Percentiles rank a stretch among this genome's conserved stretches.
These are phyloP conservation scores for Coemansia sp. DNA, from an alignment of 192 early-diverging fungal species.

Conservation along the genomic window DNA sequence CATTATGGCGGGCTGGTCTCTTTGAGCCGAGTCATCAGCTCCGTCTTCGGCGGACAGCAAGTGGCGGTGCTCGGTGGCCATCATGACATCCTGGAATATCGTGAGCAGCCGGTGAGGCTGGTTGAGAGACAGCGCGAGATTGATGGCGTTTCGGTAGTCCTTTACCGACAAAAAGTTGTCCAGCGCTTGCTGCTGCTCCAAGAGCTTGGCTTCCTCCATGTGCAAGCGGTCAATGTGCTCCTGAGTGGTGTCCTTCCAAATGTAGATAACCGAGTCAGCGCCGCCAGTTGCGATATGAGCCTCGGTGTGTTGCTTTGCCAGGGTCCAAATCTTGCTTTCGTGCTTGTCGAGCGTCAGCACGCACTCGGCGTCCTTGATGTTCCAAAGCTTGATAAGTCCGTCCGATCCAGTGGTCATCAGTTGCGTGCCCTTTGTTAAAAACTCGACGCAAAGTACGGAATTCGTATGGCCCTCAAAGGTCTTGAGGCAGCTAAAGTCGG, in stretches of 20 bases:
- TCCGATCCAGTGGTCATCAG: constrained; percentile 87
- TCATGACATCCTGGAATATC: constrained; percentile 69
- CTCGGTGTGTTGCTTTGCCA: constrained; percentile 73
- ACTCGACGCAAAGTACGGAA: constrained; percentile 84
- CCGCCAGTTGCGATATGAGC: constrained; percentile 82
- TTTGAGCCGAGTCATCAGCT: background rate
- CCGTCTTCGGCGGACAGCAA: constrained; percentile 9
- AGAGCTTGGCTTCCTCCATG: constrained; percentile 61
- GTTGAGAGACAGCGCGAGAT: constrained; percentile 84
- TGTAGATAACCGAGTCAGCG: constrained; percentile 84
- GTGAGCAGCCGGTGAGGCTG: constrained; percentile 84
- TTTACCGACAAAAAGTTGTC: constrained; percentile 82
- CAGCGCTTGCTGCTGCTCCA: constrained; percentile 91
- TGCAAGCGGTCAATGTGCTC: constrained; percentile 79
- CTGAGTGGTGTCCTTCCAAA: constrained; percentile 93
- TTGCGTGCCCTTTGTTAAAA: constrained; percentile 87
- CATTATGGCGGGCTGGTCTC: constrained; percentile 19
- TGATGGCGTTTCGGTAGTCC: constrained; percentile 92
- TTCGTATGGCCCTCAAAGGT: constrained; percentile 99
- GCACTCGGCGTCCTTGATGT: constrained; percentile 88
- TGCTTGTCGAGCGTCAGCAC: constrained; percentile 90
- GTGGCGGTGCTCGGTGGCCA: constrained; percentile 44
- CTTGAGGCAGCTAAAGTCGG: constrained; percentile 86
- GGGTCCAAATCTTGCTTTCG: constrained; percentile 94
- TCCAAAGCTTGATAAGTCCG: constrained; percentile 97